Evolutionary conservation across 345 rosid species (phyloP).

Genomic region (Rhizophora apiculata): DNA sequence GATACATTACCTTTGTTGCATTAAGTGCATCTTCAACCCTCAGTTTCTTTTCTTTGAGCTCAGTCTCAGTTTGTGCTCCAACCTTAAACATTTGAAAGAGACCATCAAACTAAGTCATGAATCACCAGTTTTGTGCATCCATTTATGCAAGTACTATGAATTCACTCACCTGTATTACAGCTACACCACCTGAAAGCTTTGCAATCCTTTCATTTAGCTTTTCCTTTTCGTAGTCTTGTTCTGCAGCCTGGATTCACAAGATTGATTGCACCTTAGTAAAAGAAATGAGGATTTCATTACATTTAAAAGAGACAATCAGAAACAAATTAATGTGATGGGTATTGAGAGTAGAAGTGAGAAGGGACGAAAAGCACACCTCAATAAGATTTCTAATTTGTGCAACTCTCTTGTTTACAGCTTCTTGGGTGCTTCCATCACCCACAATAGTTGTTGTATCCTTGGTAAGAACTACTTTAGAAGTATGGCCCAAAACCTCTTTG

Average conservation of each 20-base stretch:
- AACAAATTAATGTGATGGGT: neutral
- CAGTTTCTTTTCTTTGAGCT: constrained; percentile 88
- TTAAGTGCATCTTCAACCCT: constrained; percentile 99
- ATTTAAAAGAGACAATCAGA: neutral
- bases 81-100: constrained; percentile 17
- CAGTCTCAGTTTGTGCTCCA: constrained; percentile 39
- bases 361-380: constrained; percentile 43
- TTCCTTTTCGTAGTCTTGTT: constrained; percentile 93
- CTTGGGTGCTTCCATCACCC: constrained; percentile 98
- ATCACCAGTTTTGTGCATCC: neutral
- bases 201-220: constrained; percentile 95
- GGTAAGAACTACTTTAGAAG: constrained; percentile 91
- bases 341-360: neutral
- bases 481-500: constrained; percentile 83
- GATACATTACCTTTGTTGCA: constrained; percentile 76
- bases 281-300: too few relatives aligned
- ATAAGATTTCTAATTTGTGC: constrained; percentile 85
- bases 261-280: too few relatives aligned
- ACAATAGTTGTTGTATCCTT: constrained; percentile 90
- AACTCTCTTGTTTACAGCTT: constrained; percentile 86
- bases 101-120: too few relatives aligned
- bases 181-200: constrained; percentile 45
- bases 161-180: constrained; percentile 29
- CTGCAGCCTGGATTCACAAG: constrained; percentile 55
- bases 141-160: neutral